A percentile compares a stretch with the other conserved stretches of the same genome.
These are phyloP conservation scores for Entomortierella parvispora DNA, from an alignment of 192 early-diverging fungal species.

Conservation along the genomic window DNA sequence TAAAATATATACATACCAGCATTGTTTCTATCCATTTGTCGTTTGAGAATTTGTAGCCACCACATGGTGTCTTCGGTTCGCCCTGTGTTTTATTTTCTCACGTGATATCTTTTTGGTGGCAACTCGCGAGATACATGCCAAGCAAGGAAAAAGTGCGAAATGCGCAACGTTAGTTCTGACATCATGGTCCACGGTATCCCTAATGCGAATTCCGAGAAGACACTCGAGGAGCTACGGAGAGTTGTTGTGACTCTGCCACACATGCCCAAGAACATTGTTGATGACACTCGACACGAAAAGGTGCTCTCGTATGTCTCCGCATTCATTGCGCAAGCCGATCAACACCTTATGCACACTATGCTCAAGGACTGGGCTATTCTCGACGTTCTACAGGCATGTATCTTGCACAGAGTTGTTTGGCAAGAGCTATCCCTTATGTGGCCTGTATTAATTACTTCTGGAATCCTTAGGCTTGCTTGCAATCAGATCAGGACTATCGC, in stretches of 20 bases:
- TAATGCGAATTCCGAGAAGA: conserved; percentile 23
- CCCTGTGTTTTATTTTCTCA: no score
- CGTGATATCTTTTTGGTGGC: no score
- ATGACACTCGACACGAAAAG: conserved; percentile 82
- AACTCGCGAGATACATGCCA: no score
- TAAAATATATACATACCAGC: no score
- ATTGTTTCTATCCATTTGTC: no score
- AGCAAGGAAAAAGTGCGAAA: no score
- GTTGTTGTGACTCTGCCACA: conserved; percentile 68
- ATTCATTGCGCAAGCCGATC: conserved; percentile 49
- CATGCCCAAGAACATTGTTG: conserved; percentile 78
- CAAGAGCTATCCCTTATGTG: not conserved
- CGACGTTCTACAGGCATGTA: conserved; percentile 44
- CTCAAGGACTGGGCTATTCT: conserved; percentile 56
- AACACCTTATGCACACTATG: conserved; percentile 27
- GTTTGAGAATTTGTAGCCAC: no score
- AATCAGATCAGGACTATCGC: conserved; percentile 45
- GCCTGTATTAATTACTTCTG: not conserved
- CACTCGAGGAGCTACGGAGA: conserved; percentile 45
- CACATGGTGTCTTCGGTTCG: no score
- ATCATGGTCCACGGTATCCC: conserved; percentile 25
- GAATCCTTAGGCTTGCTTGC: conserved; percentile 16
- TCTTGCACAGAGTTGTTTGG: no score
- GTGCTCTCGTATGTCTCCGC: conserved; percentile 71
- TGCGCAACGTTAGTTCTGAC: no score